Conservation (phyloP, 1,139 yeast species). For the Blastobotrys indianensis region DNA sequence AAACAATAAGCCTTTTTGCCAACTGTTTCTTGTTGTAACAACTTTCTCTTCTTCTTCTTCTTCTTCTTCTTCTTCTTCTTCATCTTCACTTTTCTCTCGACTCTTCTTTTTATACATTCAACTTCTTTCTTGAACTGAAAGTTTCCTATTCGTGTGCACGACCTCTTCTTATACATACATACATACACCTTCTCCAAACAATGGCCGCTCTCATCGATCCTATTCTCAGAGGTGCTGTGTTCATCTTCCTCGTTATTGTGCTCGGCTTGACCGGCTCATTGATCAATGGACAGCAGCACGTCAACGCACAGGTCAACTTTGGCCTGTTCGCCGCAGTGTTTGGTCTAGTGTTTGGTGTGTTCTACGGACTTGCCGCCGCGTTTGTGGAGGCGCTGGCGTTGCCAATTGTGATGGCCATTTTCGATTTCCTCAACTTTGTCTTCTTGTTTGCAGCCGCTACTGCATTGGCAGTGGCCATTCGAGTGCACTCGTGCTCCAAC, state of each 20-base stretch:
- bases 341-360: conserved; percentile 70
- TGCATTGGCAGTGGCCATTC: conserved; percentile 85
- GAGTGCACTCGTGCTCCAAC: conserved; percentile 81
- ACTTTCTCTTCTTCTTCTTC: too few relatives aligned
- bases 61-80: too few relatives aligned
- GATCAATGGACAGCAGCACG: conserved; percentile 53
- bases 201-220: conserved; percentile 64
- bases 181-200: background rate
- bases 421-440: conserved; percentile 83
- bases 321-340: conserved; percentile 81
- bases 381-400: conserved; percentile 76
- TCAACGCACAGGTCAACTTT: conserved; percentile 82
- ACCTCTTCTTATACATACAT: background rate
- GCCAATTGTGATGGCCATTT: conserved; percentile 66
- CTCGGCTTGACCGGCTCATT: conserved; percentile 84
- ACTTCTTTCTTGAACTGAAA: background rate
- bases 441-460: conserved; percentile 94
- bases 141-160: background rate
- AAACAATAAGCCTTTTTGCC: too few relatives aligned
- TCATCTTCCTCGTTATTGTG: conserved; percentile 65
- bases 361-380: conserved; percentile 76
- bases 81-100: background rate
- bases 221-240: conserved; percentile 66
- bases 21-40: too few relatives aligned
- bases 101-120: background rate